Base-by-base conservation (phyloP, 2,329 filamentous ascomycete species). In the Lecanicillium sp. region DNA sequence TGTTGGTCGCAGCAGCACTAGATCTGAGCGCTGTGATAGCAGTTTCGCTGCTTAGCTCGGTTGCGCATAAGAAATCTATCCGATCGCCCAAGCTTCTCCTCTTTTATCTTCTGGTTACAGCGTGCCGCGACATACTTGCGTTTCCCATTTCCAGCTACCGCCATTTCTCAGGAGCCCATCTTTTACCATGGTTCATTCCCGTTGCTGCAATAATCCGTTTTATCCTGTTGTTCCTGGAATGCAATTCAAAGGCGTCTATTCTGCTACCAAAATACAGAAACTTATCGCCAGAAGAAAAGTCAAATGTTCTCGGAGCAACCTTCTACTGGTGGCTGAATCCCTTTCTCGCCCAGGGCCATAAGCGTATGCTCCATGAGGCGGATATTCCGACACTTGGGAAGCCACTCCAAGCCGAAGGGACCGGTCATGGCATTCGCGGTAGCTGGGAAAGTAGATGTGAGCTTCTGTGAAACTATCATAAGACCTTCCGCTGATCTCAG, bases 281-380 rank as follows among this genome's bases (percentile, higher is more conserved):
- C 2, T 16, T 37, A n/a, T 19, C 39, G 25, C 33, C 39, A 9
- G 34, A 32, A 9, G 39, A 41, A n/a, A 41, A 29, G 3, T 33
- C 29, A 4, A 41, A 36, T 20, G 3, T 37, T 2, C 30, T 42
- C 25, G 38, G 28, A 19, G 16, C 30, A 11, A 8, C 35, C 4
- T 35, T 20, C 3, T 42, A 38, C 27, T 42, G 40, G 40, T 42
- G 40, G 40, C 31, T 38, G 9, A 42, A 42, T n/a, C 28, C 16
- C 6, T 5, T 42, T 14, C 32, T 42, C 5, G 28, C 20, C 3
- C 11, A 28, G 7, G 40, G 40, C 14, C 38, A 38, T 18, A 42
- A 38, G 17, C 35, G 22, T 13, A 35, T 38, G n/a, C 14, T 42
- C 3, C 27, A 29, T 15, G 15, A 37, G 6, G 35, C 34, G 6